A percentile compares a stretch with the other conserved stretches of the same genome.
phyloP scores from a whole-genome alignment of 2,329 filamentous ascomycete genomes.

The Epicoccum sorghinum region DNA sequence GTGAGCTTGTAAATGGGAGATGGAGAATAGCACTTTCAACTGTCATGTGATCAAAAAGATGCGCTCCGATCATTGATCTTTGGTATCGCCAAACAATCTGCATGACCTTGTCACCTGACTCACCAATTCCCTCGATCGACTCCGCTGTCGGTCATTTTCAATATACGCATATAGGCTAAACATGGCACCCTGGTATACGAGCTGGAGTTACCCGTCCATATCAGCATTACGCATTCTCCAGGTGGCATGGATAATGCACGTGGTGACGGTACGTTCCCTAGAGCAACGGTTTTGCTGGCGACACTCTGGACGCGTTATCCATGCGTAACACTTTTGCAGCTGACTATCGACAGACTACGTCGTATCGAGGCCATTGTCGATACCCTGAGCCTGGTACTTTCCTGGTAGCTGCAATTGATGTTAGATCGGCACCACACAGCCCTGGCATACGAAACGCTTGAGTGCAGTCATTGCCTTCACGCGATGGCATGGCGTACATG shows the following conservation, averaged over 20 bases:
- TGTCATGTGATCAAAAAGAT: slow-evolving; percentile 17
- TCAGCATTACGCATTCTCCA: not conserved
- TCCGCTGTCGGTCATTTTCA: not conserved
- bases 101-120: not conserved
- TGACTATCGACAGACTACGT: too few relatives aligned
- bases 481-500: not conserved
- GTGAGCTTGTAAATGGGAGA: slow-evolving; percentile 10
- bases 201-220: not conserved
- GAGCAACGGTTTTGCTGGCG: slow-evolving; percentile 1
- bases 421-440: slow-evolving; percentile 6
- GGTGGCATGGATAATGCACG: slow-evolving; percentile 3
- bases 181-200: not conserved
- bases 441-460: not conserved
- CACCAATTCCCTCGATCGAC: not conserved
- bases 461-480: not conserved
- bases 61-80: slow-evolving; percentile 7
- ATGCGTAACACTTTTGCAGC: not conserved
- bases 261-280: not conserved
- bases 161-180: not conserved
- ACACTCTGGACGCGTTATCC: not conserved
- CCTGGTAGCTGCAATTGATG: too few relatives aligned
- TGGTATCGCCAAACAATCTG: not conserved
- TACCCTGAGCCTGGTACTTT: not conserved
- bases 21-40: not conserved
- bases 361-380: not conserved